Base-by-base conservation (phyloP, 345 rosid genomes). In the thale cress (Arabidopsis thaliana) region DNA sequence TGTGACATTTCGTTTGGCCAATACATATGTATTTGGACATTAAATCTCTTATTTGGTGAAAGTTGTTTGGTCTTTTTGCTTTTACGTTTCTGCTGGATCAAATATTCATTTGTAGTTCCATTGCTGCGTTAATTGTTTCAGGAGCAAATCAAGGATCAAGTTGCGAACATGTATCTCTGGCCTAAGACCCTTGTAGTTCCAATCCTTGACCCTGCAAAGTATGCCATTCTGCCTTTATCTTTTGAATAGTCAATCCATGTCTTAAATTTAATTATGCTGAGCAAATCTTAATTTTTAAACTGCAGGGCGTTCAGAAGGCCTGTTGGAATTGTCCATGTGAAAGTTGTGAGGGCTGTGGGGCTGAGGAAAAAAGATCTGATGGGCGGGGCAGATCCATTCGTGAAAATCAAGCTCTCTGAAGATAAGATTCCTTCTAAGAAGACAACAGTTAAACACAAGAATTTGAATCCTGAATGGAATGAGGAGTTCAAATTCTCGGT, bases 371-470 rank as follows among this genome's bases (percentile, higher is more conserved):
- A 90, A 78, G 97, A 92, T 82, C 68, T 95, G 73, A 70, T 95
- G 79, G 99, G 99, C 61, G 96, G 93, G 59, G 89, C 97, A 70
- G 99, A 95, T 68, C 97, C 99, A n/a, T 95, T 87, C 41, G 97
- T 95, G 75, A 92, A 92, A 81, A 58, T 95, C 46, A 90, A 89
- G 88, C 86, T 95, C 72, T 81, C 97, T 0, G 97, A 92, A 61
- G 97, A 87, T 82, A 88, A 85, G 77, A 73, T 89, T 74, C 85
- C 91, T 48, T 88, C 97, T 22, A 95, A 90, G 89, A 95, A 95
- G 83, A 87, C 97, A 24, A 85, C 96, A 32, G 97, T 95, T 49
- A 95, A 89, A 82, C 96, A 87, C 81, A 92, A 85, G 85, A 90
- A 90, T 73, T 81, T 95, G 84, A 95, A 95, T 76, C 99, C 99